Percentiles rank a stretch among this genome's conserved stretches.
Evolutionary conservation across 345 rosid genomes (phyloP).

Genomic region (Anacardium occidentale): DNA sequence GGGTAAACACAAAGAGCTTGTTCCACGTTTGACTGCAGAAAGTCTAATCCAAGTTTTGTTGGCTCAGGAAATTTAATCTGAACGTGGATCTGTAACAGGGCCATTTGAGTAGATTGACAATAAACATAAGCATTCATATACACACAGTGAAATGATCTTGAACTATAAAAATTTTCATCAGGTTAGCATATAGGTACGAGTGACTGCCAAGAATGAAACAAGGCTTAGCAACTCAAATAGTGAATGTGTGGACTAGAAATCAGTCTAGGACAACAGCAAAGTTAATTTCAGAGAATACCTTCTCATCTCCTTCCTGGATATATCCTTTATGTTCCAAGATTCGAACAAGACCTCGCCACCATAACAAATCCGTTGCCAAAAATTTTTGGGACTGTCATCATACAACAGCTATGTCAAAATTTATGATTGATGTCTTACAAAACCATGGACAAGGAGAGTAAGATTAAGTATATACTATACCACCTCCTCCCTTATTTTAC

Average conservation of each 20-base stretch:
- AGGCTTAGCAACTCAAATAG: background rate
- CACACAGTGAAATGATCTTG: too few relatives aligned
- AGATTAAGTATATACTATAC: background rate
- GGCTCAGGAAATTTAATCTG: conserved; percentile 63
- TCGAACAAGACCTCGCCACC: conserved; percentile 94
- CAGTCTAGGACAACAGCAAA: background rate
- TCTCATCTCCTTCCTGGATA: conserved; percentile 59
- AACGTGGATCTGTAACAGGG: conserved; percentile 54
- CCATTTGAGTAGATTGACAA: background rate
- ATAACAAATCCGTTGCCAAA: conserved; percentile 51
- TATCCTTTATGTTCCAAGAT: conserved; percentile 71
- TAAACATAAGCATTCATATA: background rate
- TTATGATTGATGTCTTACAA: background rate
- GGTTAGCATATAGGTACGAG: background rate
- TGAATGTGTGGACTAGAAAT: background rate
- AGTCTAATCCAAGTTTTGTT: conserved; percentile 57
- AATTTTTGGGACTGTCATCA: conserved; percentile 52
- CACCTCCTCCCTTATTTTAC: conserved; percentile 77
- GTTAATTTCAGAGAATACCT: conserved; percentile 37
- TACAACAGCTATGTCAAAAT: conserved; percentile 19
- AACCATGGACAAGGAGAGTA: background rate
- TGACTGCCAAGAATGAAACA: background rate
- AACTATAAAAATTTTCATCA: too few relatives aligned
- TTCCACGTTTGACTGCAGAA: conserved; percentile 38
- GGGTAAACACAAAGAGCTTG: conserved; percentile 51